These are phyloP conservation scores for Daedaleopsis sinensis DNA, from an alignment of 768 basidiomycete species.

Conservation along the genomic window DNA sequence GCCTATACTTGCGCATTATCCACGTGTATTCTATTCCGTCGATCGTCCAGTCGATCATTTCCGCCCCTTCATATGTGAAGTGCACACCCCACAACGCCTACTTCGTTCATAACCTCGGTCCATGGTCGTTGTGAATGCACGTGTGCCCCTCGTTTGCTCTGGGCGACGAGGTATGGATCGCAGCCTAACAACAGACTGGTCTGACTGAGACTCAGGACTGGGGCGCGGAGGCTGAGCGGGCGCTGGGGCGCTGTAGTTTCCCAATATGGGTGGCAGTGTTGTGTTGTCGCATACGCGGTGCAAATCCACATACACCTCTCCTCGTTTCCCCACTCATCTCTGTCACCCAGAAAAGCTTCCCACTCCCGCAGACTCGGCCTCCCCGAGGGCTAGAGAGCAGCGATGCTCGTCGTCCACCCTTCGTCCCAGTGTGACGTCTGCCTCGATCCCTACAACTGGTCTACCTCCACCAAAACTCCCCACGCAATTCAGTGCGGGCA, in stretches of 20 bases:
- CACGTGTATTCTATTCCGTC: constrained; percentile 12
- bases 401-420: constrained; percentile 66
- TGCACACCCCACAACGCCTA: constrained; percentile 1
- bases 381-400: constrained; percentile 2
- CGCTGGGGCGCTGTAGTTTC: constrained; percentile 5
- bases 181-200: not conserved
- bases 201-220: no score
- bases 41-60: not conserved
- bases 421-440: constrained; percentile 80
- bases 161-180: not conserved
- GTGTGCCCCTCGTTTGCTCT: not conserved
- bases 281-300: constrained; percentile 1
- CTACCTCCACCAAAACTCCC: constrained; percentile 53
- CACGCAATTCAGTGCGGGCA: constrained; percentile 80
- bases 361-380: not conserved
- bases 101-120: not conserved
- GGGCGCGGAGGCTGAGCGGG: constrained; percentile 6
- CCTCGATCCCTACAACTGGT: constrained; percentile 62
- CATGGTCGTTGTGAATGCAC: not conserved
- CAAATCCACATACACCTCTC: constrained; percentile 5
- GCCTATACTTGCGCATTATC: not conserved
- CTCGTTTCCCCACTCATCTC: not conserved
- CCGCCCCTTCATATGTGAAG: not conserved
- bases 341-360: not conserved
- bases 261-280: constrained; percentile 9